phyloP scores from a whole-genome alignment of 768 basidiomycete species.

The Amanita exitialis region DNA sequence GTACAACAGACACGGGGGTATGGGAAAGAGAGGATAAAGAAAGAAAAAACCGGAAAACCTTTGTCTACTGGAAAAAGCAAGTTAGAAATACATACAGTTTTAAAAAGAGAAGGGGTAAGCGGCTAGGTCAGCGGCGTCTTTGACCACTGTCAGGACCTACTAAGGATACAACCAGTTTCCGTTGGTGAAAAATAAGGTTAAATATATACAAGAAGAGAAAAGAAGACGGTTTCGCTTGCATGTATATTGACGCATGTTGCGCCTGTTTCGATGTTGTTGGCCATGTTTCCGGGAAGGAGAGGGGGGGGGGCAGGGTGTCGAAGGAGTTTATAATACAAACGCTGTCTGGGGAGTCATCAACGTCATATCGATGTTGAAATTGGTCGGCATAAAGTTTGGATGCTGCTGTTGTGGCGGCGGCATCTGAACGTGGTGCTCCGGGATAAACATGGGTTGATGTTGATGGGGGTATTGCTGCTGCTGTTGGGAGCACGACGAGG shows the following conservation, averaged over 20 bases:
- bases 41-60: background rate
- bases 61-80: background rate
- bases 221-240: background rate
- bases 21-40: background rate
- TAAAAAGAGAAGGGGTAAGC: background rate
- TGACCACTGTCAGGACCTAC: background rate
- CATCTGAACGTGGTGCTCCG: background rate
- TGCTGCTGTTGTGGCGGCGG: background rate
- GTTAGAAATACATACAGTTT: conserved; percentile 2
- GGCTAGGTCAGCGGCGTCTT: background rate
- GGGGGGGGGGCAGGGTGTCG: background rate
- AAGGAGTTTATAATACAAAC: background rate
- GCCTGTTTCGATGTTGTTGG: background rate
- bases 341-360: background rate
- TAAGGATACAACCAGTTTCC: background rate
- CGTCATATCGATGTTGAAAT: conserved; percentile 1
- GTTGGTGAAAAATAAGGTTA: background rate
- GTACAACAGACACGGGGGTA: background rate
- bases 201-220: background rate
- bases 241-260: background rate
- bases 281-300: background rate
- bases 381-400: background rate
- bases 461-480: background rate
- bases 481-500: background rate
- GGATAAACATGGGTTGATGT: background rate